Conservation (phyloP, 2,329 filamentous ascomycete genomes). For the Diaporthe sp. region DNA sequence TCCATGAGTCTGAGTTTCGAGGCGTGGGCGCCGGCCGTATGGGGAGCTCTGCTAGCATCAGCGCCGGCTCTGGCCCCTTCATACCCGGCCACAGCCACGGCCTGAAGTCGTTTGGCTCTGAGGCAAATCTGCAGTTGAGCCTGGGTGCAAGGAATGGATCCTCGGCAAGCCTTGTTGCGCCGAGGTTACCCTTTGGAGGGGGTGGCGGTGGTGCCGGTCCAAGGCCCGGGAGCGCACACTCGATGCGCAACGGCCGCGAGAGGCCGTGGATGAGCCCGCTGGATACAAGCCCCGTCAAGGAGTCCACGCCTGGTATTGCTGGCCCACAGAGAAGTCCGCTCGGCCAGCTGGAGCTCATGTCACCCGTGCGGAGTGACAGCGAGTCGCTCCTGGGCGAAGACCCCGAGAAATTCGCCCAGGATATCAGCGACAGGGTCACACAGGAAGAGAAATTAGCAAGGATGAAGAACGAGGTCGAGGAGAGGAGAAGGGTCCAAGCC, state of each 20-base stretch:
- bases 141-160: slow-evolving; percentile 54
- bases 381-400: slow-evolving; percentile 51
- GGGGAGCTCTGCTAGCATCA: slow-evolving; percentile 25
- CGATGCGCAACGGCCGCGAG: slow-evolving; percentile 52
- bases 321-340: slow-evolving; percentile 55
- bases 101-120: slow-evolving; percentile 55
- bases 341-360: slow-evolving; percentile 56
- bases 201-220: slow-evolving; percentile 41
- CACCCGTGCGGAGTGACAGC: slow-evolving; percentile 43
- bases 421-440: slow-evolving; percentile 45
- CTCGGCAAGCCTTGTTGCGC: slow-evolving; percentile 51
- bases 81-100: slow-evolving; percentile 40
- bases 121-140: slow-evolving; percentile 56
- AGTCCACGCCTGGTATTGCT: slow-evolving; percentile 46
- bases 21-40: slow-evolving; percentile 17
- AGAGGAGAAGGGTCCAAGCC: slow-evolving; percentile 15
- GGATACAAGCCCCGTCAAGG: slow-evolving; percentile 60
- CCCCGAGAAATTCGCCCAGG: slow-evolving; percentile 47
- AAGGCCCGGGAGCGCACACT: slow-evolving; percentile 53
- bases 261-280: slow-evolving; percentile 63
- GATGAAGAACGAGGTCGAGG: slow-evolving; percentile 35
- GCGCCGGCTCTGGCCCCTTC: slow-evolving; percentile 18
- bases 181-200: slow-evolving; percentile 36
- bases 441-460: slow-evolving; percentile 44
- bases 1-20: slow-evolving; percentile 39